Evolutionary conservation across 75 land plant species (phyloP), one percentile per base, ranked within the genome.

Genomic region (Sequoia sempervirens): DNA sequence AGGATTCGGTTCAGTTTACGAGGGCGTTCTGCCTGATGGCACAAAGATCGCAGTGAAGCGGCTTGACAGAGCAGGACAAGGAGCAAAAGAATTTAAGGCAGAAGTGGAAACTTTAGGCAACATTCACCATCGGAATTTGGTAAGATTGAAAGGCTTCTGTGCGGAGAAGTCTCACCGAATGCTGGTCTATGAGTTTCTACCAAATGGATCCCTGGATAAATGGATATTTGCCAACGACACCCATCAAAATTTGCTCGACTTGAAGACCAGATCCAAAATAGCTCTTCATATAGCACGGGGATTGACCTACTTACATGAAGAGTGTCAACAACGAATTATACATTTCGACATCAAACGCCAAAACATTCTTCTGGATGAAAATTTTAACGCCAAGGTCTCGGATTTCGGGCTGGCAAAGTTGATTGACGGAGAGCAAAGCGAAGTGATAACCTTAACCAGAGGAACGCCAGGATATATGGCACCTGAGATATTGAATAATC

Each of bases 351-450:
- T 86, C 34, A 86, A 86, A 43, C 87, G 82, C 12, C 80, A 30
- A 2, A 85, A 85, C 73, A 85, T 85, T 30, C 47, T 85, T n/a
- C 52, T 82, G 85, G 86, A 85, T 56, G 85, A 38, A 17, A 79
- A 83, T 1, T 86, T 50, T 41, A 75, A 70, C 2, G 81, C 70
- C 34, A 86, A 79, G 34, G 70, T 86, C 0, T n/a, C 81, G 2
- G 87, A 86, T 61, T 86, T 86, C 68, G 87, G 87, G n/a, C 70
- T 86, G 26, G 84, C 87, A 26, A 86, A 86, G 66, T 61, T 86
- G 38, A 75, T 83, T 12, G 80, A 69, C 69, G 64, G 30, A 73
- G 83, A 61, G 36, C 37, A 72, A 14, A 15, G 20, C 15, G 38
- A 72, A 10, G 37, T 30, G 32, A 72, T 72, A 72, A 30, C 74